A percentile compares a stretch with the other conserved stretches of the same genome.
These are phyloP conservation scores for Termitomyces heimii DNA, from an alignment of 768 basidiomycete genomes.

Conservation along the genomic window DNA sequence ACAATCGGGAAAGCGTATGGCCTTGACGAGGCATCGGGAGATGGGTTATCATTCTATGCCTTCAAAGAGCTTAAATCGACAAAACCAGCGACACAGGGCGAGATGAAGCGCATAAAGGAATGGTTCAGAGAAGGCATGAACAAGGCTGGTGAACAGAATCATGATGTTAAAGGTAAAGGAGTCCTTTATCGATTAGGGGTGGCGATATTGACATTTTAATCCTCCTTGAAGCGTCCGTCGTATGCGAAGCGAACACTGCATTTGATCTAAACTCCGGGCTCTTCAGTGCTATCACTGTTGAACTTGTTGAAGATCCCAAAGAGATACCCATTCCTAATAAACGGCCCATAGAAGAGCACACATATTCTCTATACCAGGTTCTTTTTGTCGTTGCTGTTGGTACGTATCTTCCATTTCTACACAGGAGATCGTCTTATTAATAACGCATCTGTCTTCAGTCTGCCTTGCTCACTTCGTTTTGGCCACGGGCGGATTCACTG, in stretches of 20 bases:
- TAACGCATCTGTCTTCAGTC: slow-evolving; percentile 20
- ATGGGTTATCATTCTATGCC: slow-evolving; percentile 62
- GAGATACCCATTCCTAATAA: slow-evolving; percentile 10
- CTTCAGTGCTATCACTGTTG: slow-evolving; percentile 30
- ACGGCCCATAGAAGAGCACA: slow-evolving; percentile 13
- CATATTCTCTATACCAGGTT: slow-evolving; percentile 28
- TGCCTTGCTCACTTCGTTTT: slow-evolving; percentile 45
- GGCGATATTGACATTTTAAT: not conserved
- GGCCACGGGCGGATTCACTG: slow-evolving; percentile 41
- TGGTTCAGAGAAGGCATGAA: slow-evolving; percentile 61
- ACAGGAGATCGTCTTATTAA: not conserved
- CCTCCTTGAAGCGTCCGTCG: slow-evolving; percentile 29
- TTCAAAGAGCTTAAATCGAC: slow-evolving; percentile 52
- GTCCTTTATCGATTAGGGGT: not conserved
- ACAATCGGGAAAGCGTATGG: slow-evolving; percentile 62
- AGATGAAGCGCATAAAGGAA: slow-evolving; percentile 70
- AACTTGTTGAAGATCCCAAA: slow-evolving; percentile 12
- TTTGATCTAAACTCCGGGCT: slow-evolving; percentile 44
- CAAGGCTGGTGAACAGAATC: slow-evolving; percentile 35
- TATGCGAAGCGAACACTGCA: slow-evolving; percentile 42
- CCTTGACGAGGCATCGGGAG: slow-evolving; percentile 43
- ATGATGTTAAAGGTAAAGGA: slow-evolving; percentile 35
- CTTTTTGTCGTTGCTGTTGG: slow-evolving; percentile 29
- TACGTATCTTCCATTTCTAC: slow-evolving; percentile 10
- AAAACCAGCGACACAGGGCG: slow-evolving; percentile 42